Evolutionary conservation across 176 grass and related monocot species (phyloP), one percentile per base, ranked within the genome.

Genomic region (Hyparrhenia diplandra): DNA sequence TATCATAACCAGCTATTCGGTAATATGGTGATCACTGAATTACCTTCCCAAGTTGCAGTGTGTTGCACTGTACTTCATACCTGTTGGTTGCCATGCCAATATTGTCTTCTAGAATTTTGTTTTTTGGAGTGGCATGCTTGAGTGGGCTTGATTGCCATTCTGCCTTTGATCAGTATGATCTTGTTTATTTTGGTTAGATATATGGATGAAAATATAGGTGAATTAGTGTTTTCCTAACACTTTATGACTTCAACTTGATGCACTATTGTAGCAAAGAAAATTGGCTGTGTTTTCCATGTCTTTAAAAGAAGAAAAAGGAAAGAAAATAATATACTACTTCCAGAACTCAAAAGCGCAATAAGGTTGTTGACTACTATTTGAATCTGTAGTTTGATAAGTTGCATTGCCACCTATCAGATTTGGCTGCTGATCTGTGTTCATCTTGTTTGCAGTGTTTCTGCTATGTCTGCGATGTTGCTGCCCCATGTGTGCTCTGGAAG

Each of bases 391-490:
- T n/a, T n/a, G n/a, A n/a, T n/a, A n/a, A 42, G 25, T 77, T 69
- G 67, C 67, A 45, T 28, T 51, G 30, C 64, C 14, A 1, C 34
- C 35, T 69, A 36, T 52, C 47, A 65, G 65, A 71, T 71, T 30
- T 24, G 32, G 76, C 64, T 23, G 4, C 55, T 59, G 37, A 77
- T 45, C 32, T 11, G 0, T 81, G 6, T 52, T 74, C 30, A 35
- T 39, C 13, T 27, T 86, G 68, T 84, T 47, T 85, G 82, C 82
- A 92, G 94, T 97, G 91, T 60, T 97, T 81, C 66, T 97, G 91
- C 82, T 94, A 88, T 58, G 82, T 94, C 11, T 97, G 94, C 12
- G 91, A 97, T 39, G 24, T 91, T 11, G 74, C 79, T 10, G 94
- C 91, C 57, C 91, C 94, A 8, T 97, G 94, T 61, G 10, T 20